A percentile compares a stretch with the other conserved stretches of the same genome.
phyloP scores from a whole-genome alignment of 257 asterid genomes.

The Solanum microdontum region DNA sequence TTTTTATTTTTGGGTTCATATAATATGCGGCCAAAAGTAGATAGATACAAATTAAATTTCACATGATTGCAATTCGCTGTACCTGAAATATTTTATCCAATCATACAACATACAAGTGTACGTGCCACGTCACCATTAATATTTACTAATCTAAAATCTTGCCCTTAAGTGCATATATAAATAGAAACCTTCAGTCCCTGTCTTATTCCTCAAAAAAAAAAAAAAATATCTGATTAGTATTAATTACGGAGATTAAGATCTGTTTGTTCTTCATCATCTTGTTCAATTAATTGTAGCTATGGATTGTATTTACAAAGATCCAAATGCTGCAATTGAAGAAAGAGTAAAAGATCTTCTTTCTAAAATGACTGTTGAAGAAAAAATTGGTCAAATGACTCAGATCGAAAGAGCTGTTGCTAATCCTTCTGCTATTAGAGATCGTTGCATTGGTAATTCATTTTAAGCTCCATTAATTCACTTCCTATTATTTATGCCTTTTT shows the following conservation, averaged over 20 bases:
- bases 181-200: not conserved
- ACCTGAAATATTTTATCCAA: not conserved
- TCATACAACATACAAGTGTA: not conserved
- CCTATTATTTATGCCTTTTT: not conserved
- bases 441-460: conserved; percentile 30
- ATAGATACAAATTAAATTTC: not conserved
- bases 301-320: conserved; percentile 72
- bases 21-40: not conserved
- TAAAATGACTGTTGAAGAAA: conserved; percentile 77
- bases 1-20: not conserved
- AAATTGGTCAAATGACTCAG: conserved; percentile 91
- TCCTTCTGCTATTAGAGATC: conserved; percentile 31
- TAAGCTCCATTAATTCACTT: not conserved
- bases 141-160: not conserved
- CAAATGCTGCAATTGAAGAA: conserved; percentile 57
- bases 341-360: conserved; percentile 73
- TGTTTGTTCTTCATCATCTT: not conserved
- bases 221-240: not conserved
- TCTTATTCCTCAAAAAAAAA: not conserved
- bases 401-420: conserved; percentile 62
- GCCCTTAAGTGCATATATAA: not conserved
- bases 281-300: conserved; percentile 1
- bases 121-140: not conserved
- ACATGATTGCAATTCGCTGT: not conserved
- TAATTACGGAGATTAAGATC: not conserved